These are phyloP conservation scores for Mycena crocata DNA, from an alignment of 768 basidiomycete species.

Conservation along the genomic window DNA sequence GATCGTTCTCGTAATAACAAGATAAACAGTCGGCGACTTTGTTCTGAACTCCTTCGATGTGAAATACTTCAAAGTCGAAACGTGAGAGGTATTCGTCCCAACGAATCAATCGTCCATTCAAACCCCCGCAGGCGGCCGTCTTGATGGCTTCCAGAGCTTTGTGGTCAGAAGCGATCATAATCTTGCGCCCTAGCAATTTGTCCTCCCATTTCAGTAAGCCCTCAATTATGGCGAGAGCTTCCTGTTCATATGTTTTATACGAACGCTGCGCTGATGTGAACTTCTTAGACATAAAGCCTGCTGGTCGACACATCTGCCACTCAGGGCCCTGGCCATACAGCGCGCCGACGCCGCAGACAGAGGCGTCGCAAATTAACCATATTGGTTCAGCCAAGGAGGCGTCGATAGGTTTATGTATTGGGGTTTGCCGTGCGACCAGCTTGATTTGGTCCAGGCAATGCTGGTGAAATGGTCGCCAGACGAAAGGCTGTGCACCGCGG, in stretches of 20 bases:
- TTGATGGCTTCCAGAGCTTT: background rate
- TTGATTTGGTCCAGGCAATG: background rate
- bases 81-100: conserved; percentile 18
- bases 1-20: background rate
- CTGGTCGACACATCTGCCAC: background rate
- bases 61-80: background rate
- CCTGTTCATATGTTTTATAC: conserved; percentile 14
- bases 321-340: conserved; percentile 7
- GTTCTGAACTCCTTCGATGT: background rate
- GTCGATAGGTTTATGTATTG: background rate
- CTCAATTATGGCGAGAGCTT: no score
- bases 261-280: conserved; percentile 3
- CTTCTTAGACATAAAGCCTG: conserved; percentile 13
- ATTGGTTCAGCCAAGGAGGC: background rate
- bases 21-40: background rate
- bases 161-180: background rate
- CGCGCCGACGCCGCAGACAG: background rate
- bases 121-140: background rate
- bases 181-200: background rate
- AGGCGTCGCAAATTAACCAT: conserved; percentile 10
- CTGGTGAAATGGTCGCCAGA: background rate
- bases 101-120: background rate
- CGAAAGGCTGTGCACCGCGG: background rate
- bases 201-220: conserved; percentile 21
- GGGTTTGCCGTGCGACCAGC: background rate